These are phyloP conservation scores for Pleurotus djamor DNA, from an alignment of 768 basidiomycete genomes.

Conservation along the genomic window DNA sequence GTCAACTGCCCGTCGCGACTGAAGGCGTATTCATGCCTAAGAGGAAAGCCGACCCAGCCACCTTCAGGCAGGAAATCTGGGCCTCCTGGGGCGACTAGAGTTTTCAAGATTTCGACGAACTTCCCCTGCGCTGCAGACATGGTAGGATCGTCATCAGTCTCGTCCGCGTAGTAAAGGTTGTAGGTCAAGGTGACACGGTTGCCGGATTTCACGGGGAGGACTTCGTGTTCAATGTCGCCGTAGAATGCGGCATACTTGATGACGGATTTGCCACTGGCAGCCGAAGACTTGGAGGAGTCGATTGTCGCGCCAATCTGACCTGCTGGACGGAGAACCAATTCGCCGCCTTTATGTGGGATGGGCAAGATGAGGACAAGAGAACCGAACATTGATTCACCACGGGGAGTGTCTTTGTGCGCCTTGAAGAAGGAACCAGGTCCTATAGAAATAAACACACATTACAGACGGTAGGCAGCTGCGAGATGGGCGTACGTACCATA, in stretches of 20 bases:
- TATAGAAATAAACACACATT: neutral
- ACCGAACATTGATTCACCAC: conserved; percentile 39
- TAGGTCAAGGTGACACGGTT: conserved; percentile 40
- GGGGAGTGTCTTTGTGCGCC: conserved; percentile 44
- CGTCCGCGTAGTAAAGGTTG: conserved; percentile 22
- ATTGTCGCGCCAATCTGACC: conserved; percentile 31
- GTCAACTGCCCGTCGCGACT: neutral
- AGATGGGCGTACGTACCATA: conserved; percentile 32
- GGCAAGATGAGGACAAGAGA: conserved; percentile 47
- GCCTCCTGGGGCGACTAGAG: conserved; percentile 16
- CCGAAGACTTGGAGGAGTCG: conserved; percentile 21
- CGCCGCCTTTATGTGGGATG: conserved; percentile 39
- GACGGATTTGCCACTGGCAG: neutral
- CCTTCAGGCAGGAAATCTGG: conserved; percentile 32
- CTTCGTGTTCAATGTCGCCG: conserved; percentile 43
- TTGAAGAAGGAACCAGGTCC: conserved; percentile 38
- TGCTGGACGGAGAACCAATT: conserved; percentile 27
- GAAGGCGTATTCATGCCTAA: conserved; percentile 34
- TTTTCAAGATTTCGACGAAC: neutral
- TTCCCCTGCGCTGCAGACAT: neutral
- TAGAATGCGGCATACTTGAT: conserved; percentile 39
- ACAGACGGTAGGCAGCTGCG: neutral
- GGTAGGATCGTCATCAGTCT: neutral
- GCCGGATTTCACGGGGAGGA: conserved; percentile 34
- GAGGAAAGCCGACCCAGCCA: conserved; percentile 36